A percentile compares a stretch with the other conserved stretches of the same genome.
Evolutionary conservation across 2,329 filamentous ascomycete genomes (phyloP).

Genomic region (Hirsutella minnesotensis): DNA sequence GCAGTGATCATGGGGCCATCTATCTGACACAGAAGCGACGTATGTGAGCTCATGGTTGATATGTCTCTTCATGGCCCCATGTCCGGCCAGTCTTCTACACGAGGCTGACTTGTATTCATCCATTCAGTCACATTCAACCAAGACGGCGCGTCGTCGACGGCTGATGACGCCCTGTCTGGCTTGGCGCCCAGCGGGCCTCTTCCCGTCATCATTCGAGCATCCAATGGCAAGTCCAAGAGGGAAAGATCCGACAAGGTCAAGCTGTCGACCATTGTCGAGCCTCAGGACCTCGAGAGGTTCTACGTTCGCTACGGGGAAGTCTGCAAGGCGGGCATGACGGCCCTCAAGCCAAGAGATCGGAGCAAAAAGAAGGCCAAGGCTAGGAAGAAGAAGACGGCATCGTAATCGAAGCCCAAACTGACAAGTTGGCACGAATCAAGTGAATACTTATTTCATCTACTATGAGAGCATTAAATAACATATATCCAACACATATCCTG

Average conservation of each 20-base stretch:
- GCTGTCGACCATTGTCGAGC: conserved; percentile 71
- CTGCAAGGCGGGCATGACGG: conserved; percentile 80
- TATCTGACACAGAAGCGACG: conserved; percentile 67
- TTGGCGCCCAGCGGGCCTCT: conserved; percentile 45
- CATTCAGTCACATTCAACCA: conserved; percentile 30
- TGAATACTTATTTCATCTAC: too few relatives aligned
- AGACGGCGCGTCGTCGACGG: conserved; percentile 28
- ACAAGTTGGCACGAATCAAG: too few relatives aligned
- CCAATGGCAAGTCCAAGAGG: conserved; percentile 60
- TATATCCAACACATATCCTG: too few relatives aligned
- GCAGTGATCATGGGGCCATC: conserved; percentile 61
- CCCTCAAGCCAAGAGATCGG: conserved; percentile 84
- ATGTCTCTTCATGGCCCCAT: not conserved
- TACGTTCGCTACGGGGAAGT: conserved; percentile 79
- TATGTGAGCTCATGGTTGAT: conserved; percentile 23
- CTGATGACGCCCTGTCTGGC: conserved; percentile 46
- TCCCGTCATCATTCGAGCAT: conserved; percentile 71
- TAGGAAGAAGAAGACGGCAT: conserved; percentile 50
- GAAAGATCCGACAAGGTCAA: conserved; percentile 53
- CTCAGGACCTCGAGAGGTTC: conserved; percentile 66
- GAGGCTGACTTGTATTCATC: not conserved
- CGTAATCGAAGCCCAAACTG: conserved; percentile 6
- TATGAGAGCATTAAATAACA: too few relatives aligned
- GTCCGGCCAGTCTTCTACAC: not conserved
- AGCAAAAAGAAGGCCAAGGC: conserved; percentile 77